Conservation (phyloP, 768 basidiomycete genomes). For the Hydnum rufescens region DNA sequence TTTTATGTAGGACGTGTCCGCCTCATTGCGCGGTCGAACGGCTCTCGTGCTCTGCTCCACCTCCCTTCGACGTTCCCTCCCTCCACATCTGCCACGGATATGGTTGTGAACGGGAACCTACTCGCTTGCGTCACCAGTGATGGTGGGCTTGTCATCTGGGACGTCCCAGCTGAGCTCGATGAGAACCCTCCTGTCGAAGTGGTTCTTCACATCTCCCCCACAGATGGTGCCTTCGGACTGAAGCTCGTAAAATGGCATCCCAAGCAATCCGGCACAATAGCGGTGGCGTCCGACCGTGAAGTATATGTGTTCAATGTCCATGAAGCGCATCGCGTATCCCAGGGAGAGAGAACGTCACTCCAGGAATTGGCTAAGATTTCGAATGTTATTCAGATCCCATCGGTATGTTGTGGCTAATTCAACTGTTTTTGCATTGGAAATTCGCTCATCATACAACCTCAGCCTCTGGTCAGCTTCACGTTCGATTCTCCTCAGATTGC, state of each 20-base stretch:
- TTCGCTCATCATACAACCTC: background rate
- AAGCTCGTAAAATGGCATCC: slow-evolving; percentile 82
- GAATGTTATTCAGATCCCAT: slow-evolving; percentile 45
- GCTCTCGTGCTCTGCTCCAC: slow-evolving; percentile 71
- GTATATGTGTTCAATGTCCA: slow-evolving; percentile 59
- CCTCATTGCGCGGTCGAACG: slow-evolving; percentile 73
- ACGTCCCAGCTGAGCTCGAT: slow-evolving; percentile 60
- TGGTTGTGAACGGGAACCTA: slow-evolving; percentile 68
- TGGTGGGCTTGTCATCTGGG: slow-evolving; percentile 80
- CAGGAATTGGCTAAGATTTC: slow-evolving; percentile 48
- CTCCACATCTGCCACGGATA: slow-evolving; percentile 52
- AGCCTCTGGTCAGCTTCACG: slow-evolving; percentile 71
- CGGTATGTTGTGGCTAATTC: slow-evolving; percentile 28
- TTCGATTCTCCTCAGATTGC: slow-evolving; percentile 63
- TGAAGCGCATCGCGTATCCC: slow-evolving; percentile 36
- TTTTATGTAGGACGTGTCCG: slow-evolving; percentile 46
- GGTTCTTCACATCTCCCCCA: slow-evolving; percentile 16
- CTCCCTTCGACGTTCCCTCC: slow-evolving; percentile 36
- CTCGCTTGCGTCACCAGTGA: slow-evolving; percentile 76
- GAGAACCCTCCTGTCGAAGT: slow-evolving; percentile 57
- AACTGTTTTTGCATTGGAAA: background rate
- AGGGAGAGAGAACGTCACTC: slow-evolving; percentile 46
- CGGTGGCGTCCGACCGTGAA: slow-evolving; percentile 61
- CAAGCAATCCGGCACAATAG: slow-evolving; percentile 41
- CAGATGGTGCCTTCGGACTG: slow-evolving; percentile 38